These are phyloP conservation scores for Saccharomyces hybrid DNA, from an alignment of 1,139 yeast species.

Conservation along the genomic window DNA sequence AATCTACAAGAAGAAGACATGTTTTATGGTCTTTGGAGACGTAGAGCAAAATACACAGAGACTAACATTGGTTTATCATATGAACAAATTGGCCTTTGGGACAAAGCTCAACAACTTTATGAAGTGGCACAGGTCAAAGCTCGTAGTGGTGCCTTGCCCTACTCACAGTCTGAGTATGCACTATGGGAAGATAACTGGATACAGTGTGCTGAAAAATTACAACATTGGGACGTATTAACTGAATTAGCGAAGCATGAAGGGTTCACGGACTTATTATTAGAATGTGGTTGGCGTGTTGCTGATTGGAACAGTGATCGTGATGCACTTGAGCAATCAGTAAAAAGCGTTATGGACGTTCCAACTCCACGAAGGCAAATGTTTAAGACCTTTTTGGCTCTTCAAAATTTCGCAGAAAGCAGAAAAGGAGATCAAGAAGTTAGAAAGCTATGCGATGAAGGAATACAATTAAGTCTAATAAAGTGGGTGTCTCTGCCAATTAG, in stretches of 20 bases:
- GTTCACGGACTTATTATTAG: conserved; percentile 83
- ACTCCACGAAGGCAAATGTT: conserved; percentile 94
- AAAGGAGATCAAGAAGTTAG: conserved; percentile 76
- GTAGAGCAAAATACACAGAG: conserved; percentile 88
- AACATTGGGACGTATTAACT: conserved; percentile 96
- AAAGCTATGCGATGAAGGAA: conserved; percentile 88
- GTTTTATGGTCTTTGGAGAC: conserved; percentile 96
- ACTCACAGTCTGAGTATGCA: conserved; percentile 90
- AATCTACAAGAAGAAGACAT: conserved; percentile 88
- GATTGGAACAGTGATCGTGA: conserved; percentile 97
- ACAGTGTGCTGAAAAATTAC: conserved; percentile 89
- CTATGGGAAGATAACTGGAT: conserved; percentile 99
- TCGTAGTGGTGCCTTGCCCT: conserved; percentile 89
- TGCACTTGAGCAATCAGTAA: conserved; percentile 87
- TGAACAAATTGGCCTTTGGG: conserved; percentile 95
- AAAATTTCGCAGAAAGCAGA: conserved; percentile 86
- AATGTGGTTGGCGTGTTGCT: conserved; percentile 99
- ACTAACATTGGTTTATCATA: conserved; percentile 88
- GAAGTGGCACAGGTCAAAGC: conserved; percentile 98
- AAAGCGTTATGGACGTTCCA: conserved; percentile 96
- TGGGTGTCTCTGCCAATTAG: conserved; percentile 87
- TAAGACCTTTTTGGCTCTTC: conserved; percentile 86
- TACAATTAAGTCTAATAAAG: conserved; percentile 82
- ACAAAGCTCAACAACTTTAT: conserved; percentile 83
- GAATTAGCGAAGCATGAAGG: conserved; percentile 98